phyloP scores from a whole-genome alignment of 176 grass and related monocot species.

The Bolboschoenus planiculmis region DNA sequence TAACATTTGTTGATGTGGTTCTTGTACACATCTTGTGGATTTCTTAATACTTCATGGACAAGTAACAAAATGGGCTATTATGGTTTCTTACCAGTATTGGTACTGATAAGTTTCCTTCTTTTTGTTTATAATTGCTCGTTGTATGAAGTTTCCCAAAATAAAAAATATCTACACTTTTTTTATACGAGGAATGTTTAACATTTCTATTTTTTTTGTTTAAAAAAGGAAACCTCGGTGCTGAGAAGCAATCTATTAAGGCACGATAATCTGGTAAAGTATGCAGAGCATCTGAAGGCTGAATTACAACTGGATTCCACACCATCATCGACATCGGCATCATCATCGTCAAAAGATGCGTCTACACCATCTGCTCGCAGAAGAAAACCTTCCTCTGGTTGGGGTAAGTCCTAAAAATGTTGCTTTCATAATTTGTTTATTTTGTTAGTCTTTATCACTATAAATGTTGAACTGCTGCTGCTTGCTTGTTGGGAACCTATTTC shows the following conservation, averaged over 20 bases:
- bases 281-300: constrained; percentile 42
- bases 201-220: constrained; percentile 16
- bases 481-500: background rate
- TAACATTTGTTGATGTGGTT: background rate
- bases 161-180: background rate
- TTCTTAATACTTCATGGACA: background rate
- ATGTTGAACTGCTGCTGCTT: background rate
- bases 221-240: constrained; percentile 66
- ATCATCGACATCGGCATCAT: constrained; percentile 32
- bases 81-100: background rate
- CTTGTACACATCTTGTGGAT: background rate
- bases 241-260: constrained; percentile 57
- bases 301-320: constrained; percentile 40
- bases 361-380: constrained; percentile 49
- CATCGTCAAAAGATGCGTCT: constrained; percentile 27
- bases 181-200: background rate
- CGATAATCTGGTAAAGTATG: constrained; percentile 66
- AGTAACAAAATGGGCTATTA: background rate
- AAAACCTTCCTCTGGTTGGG: constrained; percentile 46
- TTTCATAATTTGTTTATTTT: background rate
- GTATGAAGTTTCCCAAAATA: background rate
- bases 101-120: background rate
- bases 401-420: constrained; percentile 31
- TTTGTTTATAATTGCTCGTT: background rate
- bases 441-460: background rate